Evolutionary conservation across 1,284 basidiomycete genomes (phyloP), one percentile per base, ranked within the genome.

Genomic region (Ustilago crameri): DNA sequence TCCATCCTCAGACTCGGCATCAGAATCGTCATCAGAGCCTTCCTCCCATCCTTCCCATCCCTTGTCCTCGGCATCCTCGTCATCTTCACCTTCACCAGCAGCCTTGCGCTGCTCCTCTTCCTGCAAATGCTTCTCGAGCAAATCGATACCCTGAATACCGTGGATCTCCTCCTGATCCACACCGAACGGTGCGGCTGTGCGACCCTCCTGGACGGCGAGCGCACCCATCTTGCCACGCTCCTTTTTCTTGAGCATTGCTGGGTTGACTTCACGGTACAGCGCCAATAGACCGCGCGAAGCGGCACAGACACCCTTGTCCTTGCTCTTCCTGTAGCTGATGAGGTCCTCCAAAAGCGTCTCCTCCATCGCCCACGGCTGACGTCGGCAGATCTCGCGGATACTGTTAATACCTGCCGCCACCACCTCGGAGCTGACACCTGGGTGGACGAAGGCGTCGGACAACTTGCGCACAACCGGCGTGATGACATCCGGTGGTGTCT

Each of bases 211-310:
- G 0, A 80, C 44, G 12, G 76, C 77, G n/a, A 82, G 55, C 10
- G 74, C 37, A 9, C 78, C 82, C 42, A 73, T 59, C 68, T 83
- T 83, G 22, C 82, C 82, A 9, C 95, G 86, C 82, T 98, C 95
- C 57, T 93, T 87, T 63, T 90, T 88, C 85, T 93, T 94, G 76
- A 99, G 86, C 89, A 98, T 88, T 2, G 89, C 90, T 0, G 96
- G 96, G 84, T 98, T 98, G 64, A 97, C 92, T 77, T 98, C 95
- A 34, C 96, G 87, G 85, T 93, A 99, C n/a, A 98, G 86, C 79
- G 92, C 91, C 56, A 98, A 85, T 52, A 99, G 83, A 37, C 94
- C 92, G 37, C 96, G 87, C 1, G 93, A 90, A 30, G 93, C 95
- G 12, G 93, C 89, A 12, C 91, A 90, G 22, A 98, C 94, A 5